Base-by-base conservation (phyloP, 495 filamentous ascomycete genomes). In the Letharia lupina region DNA sequence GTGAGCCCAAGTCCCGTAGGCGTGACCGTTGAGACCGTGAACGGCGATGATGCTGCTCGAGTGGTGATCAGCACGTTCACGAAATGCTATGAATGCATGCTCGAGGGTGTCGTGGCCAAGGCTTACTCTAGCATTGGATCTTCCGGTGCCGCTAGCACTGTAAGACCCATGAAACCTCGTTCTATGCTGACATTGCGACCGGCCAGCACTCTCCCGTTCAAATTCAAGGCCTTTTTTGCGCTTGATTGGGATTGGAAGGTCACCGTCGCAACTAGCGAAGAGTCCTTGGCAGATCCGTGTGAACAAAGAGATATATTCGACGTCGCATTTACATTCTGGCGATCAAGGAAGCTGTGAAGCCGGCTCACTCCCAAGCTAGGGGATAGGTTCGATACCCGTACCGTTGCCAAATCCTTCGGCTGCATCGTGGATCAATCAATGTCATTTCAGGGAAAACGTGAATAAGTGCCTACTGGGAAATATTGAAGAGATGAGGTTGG, bases 1-100 rank as follows among this genome's bases (percentile, higher is more conserved):
- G 35, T 40, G 52, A 28, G 47, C 35, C 61, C 61, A 63, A 39
- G 61, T 63, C 13, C 61, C 61, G 18, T 40, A 54, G 12, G 61
- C 61, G 45, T 63, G 47, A 23, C 61, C 47, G 39, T 56, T 63
- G 18, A 63, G 61, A n/a, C 61, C 61, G 45, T 54, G 61, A 39
- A 63, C 61, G 13, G 61, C 61, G n/a, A 63, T 40, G 18, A 63
- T 63, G 23, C 61, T 63, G 15, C n/a, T 16, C 11, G 33, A 39
- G 4, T 54, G 13, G 16, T 56, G 2, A 2, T 63, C 42, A 63
- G 61, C 37, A 23, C 28, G 23, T 28, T 28, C 23, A 28, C 8
- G 37, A 33, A 18, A 41, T 3, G 11, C 45, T 42, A 54, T 15
- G 8, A 28, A 31, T 10, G 8, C 2, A 52, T 23, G 23, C 23